phyloP scores from a whole-genome alignment of 2,329 filamentous ascomycete genomes.

The Colletotrichum sp. region DNA sequence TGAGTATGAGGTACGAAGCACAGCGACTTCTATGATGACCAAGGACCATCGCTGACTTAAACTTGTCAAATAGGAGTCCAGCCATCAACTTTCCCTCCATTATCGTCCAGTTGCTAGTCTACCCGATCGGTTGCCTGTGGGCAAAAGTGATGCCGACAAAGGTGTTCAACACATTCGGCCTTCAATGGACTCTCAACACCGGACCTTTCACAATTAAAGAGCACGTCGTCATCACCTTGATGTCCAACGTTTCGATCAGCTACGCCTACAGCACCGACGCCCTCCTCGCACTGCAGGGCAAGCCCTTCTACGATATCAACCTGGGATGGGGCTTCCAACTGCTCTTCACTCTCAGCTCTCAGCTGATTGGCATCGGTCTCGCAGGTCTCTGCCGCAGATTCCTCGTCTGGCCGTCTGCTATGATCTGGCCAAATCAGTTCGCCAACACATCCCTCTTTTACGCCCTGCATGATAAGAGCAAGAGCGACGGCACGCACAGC shows the following conservation, averaged over 20 bases:
- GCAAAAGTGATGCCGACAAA: constrained; percentile 45
- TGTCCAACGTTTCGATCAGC: constrained; percentile 57
- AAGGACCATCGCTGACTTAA: not conserved
- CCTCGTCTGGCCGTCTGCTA: constrained; percentile 63
- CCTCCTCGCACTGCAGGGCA: constrained; percentile 42
- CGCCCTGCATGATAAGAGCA: constrained; percentile 45
- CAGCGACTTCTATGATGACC: not conserved
- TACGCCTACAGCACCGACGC: constrained; percentile 47
- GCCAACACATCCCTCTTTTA: constrained; percentile 54
- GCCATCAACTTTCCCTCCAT: constrained; percentile 35
- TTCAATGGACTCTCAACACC: constrained; percentile 36
- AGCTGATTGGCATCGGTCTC: constrained; percentile 65
- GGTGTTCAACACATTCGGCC: constrained; percentile 45
- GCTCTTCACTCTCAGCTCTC: constrained; percentile 61
- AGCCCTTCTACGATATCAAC: constrained; percentile 49
- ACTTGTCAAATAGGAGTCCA: constrained; percentile 23
- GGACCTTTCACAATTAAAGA: constrained; percentile 53
- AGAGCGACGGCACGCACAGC: constrained; percentile 41
- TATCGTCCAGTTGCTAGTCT: constrained; percentile 45
- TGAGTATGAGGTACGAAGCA: constrained; percentile 6
- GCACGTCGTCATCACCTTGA: constrained; percentile 52
- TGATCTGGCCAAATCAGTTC: constrained; percentile 64
- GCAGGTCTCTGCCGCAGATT: constrained; percentile 62
- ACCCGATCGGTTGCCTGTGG: constrained; percentile 49
- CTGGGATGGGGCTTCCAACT: constrained; percentile 63